Percentiles rank a stretch among this genome's conserved stretches.
Evolutionary conservation across 805 yeast species (phyloP).

Genomic region (Torulaspora microellipsoides): DNA sequence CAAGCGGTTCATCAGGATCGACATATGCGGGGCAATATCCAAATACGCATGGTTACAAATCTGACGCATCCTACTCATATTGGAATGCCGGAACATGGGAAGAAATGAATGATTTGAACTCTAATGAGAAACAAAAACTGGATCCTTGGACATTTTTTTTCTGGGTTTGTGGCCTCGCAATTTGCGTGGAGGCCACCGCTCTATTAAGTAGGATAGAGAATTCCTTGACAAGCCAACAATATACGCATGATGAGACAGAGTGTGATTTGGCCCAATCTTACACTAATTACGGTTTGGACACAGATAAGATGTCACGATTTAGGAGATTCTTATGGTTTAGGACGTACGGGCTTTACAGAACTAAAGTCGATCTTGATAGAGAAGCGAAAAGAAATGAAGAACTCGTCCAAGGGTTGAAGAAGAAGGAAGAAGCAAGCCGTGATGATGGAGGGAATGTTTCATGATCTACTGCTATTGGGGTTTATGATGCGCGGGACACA

Average conservation of each 20-base stretch:
- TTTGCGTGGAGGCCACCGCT: constrained; percentile 40
- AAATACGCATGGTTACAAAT: constrained; percentile 30
- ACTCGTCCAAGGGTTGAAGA: constrained; percentile 51
- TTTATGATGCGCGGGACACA: no score
- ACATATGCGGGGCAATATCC: constrained; percentile 10
- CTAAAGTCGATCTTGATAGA: constrained; percentile 33
- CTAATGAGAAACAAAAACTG: constrained; percentile 42
- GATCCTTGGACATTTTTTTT: constrained; percentile 39
- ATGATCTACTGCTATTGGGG: background rate
- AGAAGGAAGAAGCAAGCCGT: constrained; percentile 3
- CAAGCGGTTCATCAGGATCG: constrained; percentile 20
- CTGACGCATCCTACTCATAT: constrained; percentile 37
- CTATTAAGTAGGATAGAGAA: constrained; percentile 39
- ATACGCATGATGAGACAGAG: constrained; percentile 40
- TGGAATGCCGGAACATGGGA: constrained; percentile 67
- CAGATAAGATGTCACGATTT: constrained; percentile 46
- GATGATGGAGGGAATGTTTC: background rate
- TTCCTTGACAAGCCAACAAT: constrained; percentile 29
- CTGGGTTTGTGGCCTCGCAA: constrained; percentile 37
- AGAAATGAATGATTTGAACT: constrained; percentile 43
- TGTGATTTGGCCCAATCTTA: constrained; percentile 40
- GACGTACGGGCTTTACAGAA: constrained; percentile 33
- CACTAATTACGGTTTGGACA: constrained; percentile 50
- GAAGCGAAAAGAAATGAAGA: constrained; percentile 63
- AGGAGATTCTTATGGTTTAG: constrained; percentile 57